Percentiles rank a stretch among this genome's conserved stretches.
Conservation (phyloP, 2,329 filamentous ascomycete species). For the Sporothrix luriei region DNA sequence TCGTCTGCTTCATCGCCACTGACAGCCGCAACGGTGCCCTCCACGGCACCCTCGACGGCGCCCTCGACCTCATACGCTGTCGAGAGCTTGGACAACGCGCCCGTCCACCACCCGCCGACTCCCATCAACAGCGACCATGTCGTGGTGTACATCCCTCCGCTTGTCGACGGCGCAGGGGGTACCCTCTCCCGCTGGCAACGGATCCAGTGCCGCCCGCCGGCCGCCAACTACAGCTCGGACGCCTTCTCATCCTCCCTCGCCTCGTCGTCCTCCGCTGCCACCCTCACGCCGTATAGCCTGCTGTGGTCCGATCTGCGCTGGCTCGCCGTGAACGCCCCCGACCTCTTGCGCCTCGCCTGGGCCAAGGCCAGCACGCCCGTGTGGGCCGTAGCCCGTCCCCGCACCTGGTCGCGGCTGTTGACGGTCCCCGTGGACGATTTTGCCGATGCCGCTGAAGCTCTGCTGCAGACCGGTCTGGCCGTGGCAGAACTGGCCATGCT, state of each 20-base stretch:
- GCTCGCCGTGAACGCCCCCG: constrained; percentile 16
- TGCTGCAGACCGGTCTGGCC: constrained; percentile 31
- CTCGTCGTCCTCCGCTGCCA: too few species aligned
- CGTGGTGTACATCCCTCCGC: constrained; percentile 44
- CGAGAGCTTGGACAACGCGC: not conserved
- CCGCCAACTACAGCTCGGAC: not conserved
- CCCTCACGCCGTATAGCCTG: not conserved
- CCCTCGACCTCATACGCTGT: not conserved
- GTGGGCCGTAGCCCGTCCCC: not conserved
- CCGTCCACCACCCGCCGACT: not conserved
- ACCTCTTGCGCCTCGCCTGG: constrained; percentile 9
- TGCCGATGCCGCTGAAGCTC: constrained; percentile 41
- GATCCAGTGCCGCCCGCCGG: constrained; percentile 9
- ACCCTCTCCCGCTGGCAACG: constrained; percentile 39
- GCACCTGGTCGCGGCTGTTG: not conserved
- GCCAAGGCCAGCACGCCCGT: constrained; percentile 10
- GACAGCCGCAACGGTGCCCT: not conserved
- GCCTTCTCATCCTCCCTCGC: not conserved
- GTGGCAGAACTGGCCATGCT: constrained; percentile 40
- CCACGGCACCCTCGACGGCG: not conserved
- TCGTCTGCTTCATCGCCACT: too few species aligned
- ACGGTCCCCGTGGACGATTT: constrained; percentile 42
- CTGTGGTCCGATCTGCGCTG: constrained; percentile 30
- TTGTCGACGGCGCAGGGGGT: constrained; percentile 45
- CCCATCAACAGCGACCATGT: constrained; percentile 27